Percentiles rank a stretch among this genome's conserved stretches.
Evolutionary conservation across 1,284 basidiomycete genomes (phyloP).

Genomic region (Austropuccinia psidii): DNA sequence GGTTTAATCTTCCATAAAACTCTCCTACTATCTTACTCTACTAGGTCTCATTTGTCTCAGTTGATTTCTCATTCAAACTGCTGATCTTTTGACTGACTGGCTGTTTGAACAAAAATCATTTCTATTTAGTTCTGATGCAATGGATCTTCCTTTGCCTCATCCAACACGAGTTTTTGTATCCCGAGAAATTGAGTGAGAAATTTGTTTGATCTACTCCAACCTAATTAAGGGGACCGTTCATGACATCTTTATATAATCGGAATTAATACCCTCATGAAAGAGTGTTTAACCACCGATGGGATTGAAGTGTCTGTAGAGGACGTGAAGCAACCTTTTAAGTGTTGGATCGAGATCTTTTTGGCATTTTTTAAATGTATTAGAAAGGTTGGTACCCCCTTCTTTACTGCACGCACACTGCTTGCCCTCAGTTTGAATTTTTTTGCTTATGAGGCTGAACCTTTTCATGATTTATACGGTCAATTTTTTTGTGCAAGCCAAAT

Average conservation of each 20-base stretch:
- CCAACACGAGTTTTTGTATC: slow-evolving; percentile 80
- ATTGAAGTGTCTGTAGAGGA: slow-evolving; percentile 55
- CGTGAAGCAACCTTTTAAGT: slow-evolving; percentile 65
- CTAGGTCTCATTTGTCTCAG: no score
- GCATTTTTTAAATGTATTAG: slow-evolving; percentile 94
- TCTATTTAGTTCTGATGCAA: slow-evolving; percentile 6
- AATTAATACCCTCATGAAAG: slow-evolving; percentile 63
- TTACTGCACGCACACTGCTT: no score
- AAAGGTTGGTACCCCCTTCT: slow-evolving; percentile 50
- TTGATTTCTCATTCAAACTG: no score
- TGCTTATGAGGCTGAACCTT: no score
- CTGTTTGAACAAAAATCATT: background rate
- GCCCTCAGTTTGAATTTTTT: no score
- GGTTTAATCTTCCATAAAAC: background rate
- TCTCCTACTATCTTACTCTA: no score
- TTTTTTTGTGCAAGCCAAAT: no score
- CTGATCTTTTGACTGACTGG: background rate
- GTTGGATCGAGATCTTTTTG: slow-evolving; percentile 94
- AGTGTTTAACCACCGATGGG: slow-evolving; percentile 55
- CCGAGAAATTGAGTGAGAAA: slow-evolving; percentile 79
- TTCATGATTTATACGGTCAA: no score
- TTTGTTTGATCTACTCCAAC: slow-evolving; percentile 87
- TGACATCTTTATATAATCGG: slow-evolving; percentile 61
- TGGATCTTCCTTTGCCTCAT: slow-evolving; percentile 58
- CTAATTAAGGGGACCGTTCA: slow-evolving; percentile 84